These are phyloP conservation scores for Agaricus blazei DNA, from an alignment of 768 basidiomycete species.

Conservation along the genomic window DNA sequence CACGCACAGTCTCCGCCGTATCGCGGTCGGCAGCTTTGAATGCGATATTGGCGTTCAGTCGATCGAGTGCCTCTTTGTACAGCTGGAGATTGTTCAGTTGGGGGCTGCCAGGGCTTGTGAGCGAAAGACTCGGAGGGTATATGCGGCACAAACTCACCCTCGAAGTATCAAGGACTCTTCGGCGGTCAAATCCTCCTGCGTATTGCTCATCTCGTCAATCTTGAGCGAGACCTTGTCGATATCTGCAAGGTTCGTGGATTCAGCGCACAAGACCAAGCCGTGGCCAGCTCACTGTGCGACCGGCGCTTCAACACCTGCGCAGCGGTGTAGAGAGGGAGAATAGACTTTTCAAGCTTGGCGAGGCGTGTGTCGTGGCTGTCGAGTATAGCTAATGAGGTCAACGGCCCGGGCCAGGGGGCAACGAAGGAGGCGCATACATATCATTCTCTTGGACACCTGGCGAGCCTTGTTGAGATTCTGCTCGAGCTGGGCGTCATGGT, in stretches of 20 bases:
- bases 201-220: conserved; percentile 75
- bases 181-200: conserved; percentile 67
- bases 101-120: conserved; percentile 40
- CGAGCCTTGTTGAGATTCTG: conserved; percentile 85
- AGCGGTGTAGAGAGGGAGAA: conserved; percentile 75
- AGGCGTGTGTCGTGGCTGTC: conserved; percentile 81
- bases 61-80: conserved; percentile 71
- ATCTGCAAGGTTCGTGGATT: conserved; percentile 36
- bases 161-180: conserved; percentile 77
- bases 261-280: neutral
- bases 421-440: conserved; percentile 43
- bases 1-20: conserved; percentile 47
- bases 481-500: conserved; percentile 53
- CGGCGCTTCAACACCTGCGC: conserved; percentile 72
- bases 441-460: conserved; percentile 84
- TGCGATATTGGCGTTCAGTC: conserved; percentile 73
- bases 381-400: conserved; percentile 60
- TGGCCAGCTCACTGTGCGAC: conserved; percentile 53
- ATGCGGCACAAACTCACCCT: conserved; percentile 43
- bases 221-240: conserved; percentile 75
- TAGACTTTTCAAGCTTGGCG: conserved; percentile 80
- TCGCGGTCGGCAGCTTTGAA: conserved; percentile 62
- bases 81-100: conserved; percentile 58
- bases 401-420: conserved; percentile 13
- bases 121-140: neutral